Evolutionary conservation across 2,329 filamentous ascomycete genomes (phyloP).

Genomic region (Fusarium drepaniforme): DNA sequence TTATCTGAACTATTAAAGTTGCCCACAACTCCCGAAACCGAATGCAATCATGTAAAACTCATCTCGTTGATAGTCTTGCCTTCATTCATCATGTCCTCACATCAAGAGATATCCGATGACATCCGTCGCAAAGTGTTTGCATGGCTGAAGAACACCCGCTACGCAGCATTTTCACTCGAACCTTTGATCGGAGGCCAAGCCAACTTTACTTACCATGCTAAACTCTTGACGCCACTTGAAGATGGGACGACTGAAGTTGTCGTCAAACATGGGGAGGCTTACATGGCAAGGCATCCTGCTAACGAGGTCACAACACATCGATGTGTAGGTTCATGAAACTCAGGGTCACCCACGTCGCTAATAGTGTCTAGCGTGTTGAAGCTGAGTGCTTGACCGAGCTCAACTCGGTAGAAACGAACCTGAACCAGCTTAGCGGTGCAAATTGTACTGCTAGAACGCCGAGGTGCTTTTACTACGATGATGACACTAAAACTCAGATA

Average conservation of each 20-base stretch:
- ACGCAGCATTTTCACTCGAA: not conserved
- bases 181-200: not conserved
- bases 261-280: constrained; percentile 10
- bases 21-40: not conserved
- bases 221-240: not conserved
- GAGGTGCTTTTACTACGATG: not conserved
- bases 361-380: not conserved
- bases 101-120: not conserved
- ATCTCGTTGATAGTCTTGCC: not conserved
- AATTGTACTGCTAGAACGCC: not conserved
- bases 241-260: not conserved
- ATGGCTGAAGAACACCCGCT: not conserved
- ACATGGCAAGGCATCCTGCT: constrained; percentile 4
- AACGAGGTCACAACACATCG: not conserved
- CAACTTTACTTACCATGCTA: constrained; percentile 7
- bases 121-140: not conserved
- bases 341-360: not conserved
- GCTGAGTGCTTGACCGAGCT: not conserved
- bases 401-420: not conserved
- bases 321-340: not conserved
- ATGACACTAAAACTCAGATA: not conserved
- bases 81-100: not conserved
- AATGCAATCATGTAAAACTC: not conserved
- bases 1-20: not conserved
- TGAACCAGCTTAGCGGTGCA: not conserved